Percentiles rank a stretch among this genome's conserved stretches.
phyloP scores from a whole-genome alignment of 495 filamentous ascomycete genomes.

The Penicillium chermesinum region DNA sequence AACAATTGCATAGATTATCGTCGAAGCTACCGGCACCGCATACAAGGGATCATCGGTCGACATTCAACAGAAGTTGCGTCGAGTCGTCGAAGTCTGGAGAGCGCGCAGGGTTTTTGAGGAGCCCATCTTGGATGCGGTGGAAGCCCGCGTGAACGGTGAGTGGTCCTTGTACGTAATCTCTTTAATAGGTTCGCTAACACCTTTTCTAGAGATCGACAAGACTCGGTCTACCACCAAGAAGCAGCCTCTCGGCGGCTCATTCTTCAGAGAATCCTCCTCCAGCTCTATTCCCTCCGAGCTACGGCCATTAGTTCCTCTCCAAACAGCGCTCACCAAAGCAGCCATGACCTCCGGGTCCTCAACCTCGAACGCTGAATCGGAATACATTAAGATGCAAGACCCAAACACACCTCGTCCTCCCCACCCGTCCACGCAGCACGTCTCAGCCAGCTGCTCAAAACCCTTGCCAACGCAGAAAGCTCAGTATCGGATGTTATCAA shows the following conservation, averaged over 20 bases:
- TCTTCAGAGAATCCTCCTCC: constrained; percentile 51
- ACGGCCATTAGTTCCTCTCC: constrained; percentile 62
- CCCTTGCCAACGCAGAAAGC: constrained; percentile 82
- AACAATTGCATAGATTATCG: constrained; percentile 57
- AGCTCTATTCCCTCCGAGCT: constrained; percentile 70
- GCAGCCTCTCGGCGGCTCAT: constrained; percentile 60
- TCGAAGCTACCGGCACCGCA: constrained; percentile 74
- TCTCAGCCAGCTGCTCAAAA: constrained; percentile 79
- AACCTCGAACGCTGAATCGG: constrained; percentile 62
- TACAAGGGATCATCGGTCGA: constrained; percentile 83
- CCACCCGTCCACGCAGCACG: constrained; percentile 89
- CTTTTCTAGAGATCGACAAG: constrained; percentile 68
- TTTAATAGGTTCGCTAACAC: background rate
- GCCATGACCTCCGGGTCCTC: constrained; percentile 55
- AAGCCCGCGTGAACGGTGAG: constrained; percentile 71
- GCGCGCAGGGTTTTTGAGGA: constrained; percentile 78
- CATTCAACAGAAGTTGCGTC: constrained; percentile 77
- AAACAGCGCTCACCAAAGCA: constrained; percentile 67
- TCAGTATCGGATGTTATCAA: constrained; percentile 88
- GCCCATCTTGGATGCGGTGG: constrained; percentile 70
- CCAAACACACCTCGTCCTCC: constrained; percentile 59
- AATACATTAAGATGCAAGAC: constrained; percentile 78
- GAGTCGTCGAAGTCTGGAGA: constrained; percentile 93
- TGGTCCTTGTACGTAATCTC: too few relatives aligned
- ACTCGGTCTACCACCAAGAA: constrained; percentile 62